Conservation (phyloP, 1,284 basidiomycete species). For the Veloboletus limbatus region DNA sequence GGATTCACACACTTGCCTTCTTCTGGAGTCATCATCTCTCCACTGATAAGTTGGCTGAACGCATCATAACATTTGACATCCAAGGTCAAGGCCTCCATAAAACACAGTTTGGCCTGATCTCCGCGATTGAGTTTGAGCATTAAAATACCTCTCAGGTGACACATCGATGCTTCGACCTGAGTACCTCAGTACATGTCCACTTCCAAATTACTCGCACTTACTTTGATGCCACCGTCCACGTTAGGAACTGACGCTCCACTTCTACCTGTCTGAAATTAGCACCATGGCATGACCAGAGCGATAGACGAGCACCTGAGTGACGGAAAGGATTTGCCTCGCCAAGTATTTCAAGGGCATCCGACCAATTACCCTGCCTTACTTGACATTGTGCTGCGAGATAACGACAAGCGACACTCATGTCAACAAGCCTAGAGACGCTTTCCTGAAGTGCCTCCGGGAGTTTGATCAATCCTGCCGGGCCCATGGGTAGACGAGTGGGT, state of each 20-base stretch:
- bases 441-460: conserved; percentile 59
- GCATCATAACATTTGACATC: conserved; percentile 99
- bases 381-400: conserved; percentile 95
- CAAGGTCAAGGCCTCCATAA: conserved; percentile 90
- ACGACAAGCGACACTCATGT: conserved; percentile 89
- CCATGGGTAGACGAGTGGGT: conserved; percentile 61
- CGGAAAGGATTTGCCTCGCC: conserved; percentile 89
- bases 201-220: conserved; percentile 24
- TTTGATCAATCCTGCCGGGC: conserved; percentile 64
- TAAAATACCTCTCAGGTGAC: conserved; percentile 87
- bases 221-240: conserved; percentile 85
- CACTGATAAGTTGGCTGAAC: conserved; percentile 86
- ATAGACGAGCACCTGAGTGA: conserved; percentile 48
- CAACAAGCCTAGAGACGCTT: conserved; percentile 74
- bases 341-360: conserved; percentile 89
- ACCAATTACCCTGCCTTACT: conserved; percentile 89
- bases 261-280: conserved; percentile 37
- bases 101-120: conserved; percentile 87
- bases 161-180: conserved; percentile 94
- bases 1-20: conserved; percentile 61
- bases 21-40: conserved; percentile 90
- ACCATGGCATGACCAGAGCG: background rate
- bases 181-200: conserved; percentile 13
- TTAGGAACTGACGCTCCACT: conserved; percentile 72
- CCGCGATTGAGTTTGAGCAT: conserved; percentile 92